These are phyloP conservation scores for Phoma sp. DNA, from an alignment of 2,329 filamentous ascomycete genomes.

Conservation along the genomic window DNA sequence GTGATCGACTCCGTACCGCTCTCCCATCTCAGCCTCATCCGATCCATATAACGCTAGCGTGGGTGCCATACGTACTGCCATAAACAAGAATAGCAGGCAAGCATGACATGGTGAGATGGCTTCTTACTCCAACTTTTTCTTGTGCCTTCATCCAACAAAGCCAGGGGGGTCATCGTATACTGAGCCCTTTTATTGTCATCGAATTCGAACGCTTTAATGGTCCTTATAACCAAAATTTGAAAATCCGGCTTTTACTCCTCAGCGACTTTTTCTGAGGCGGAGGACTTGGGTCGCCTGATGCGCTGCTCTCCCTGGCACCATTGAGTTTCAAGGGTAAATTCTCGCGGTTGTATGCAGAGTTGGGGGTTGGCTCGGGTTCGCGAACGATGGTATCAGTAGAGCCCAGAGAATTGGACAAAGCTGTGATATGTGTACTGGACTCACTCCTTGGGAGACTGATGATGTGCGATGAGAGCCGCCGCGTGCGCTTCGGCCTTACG, in stretches of 20 bases:
- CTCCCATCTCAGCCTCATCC: conserved; percentile 4
- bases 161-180: too few species aligned
- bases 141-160: conserved; percentile 7
- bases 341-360: conserved; percentile 16
- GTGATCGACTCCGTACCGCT: conserved; percentile 28
- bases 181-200: not conserved
- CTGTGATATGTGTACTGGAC: conserved; percentile 21
- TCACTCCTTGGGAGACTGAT: conserved; percentile 40
- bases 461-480: conserved; percentile 41
- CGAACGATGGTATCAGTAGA: conserved; percentile 30
- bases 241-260: conserved; percentile 45
- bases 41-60: conserved; percentile 5
- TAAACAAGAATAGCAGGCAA: conserved; percentile 21
- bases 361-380: conserved; percentile 13
- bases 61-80: conserved; percentile 18
- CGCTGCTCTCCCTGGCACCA: conserved; percentile 17
- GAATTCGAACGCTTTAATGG: conserved; percentile 16
- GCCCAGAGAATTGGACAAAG: conserved; percentile 25
- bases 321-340: conserved; percentile 26
- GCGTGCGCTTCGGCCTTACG: conserved; percentile 33
- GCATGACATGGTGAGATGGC: conserved; percentile 26
- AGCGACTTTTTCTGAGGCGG: conserved; percentile 36
- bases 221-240: conserved; percentile 46
- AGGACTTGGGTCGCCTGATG: conserved; percentile 7
- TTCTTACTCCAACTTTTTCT: conserved; percentile 5